Conservation (phyloP, 108 stramenopile genomes). For the Cyclostephanos invisitatus region DNA sequence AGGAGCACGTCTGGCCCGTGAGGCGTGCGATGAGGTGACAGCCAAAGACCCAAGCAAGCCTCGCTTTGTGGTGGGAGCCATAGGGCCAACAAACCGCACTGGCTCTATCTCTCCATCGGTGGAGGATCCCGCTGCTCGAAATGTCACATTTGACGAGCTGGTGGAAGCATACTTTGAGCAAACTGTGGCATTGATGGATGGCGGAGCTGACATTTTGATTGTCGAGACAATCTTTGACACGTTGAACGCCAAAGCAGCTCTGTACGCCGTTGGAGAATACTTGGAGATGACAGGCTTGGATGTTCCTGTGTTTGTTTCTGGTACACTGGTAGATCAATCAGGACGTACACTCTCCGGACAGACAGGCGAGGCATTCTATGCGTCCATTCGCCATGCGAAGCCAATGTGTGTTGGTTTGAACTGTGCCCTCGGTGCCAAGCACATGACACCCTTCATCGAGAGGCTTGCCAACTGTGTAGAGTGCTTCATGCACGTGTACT, state of each 20-base stretch:
- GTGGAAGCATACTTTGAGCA: slow-evolving; percentile 97
- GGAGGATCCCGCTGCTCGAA: slow-evolving; percentile 92
- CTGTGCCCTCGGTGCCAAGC: slow-evolving; percentile 96
- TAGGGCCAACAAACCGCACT: slow-evolving; percentile 98
- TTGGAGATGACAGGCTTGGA: slow-evolving; percentile 90
- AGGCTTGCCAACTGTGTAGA: slow-evolving; percentile 89
- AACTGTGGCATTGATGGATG: slow-evolving; percentile 93
- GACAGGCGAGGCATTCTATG: slow-evolving; percentile 98
- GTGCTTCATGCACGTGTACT: slow-evolving; percentile 97
- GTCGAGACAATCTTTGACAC: slow-evolving; percentile 99
- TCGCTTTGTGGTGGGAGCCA: slow-evolving; percentile 96
- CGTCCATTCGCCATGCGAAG: slow-evolving; percentile 95
- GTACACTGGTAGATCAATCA: slow-evolving; percentile 97
- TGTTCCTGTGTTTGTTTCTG: slow-evolving; percentile 96
- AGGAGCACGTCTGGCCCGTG: slow-evolving; percentile 91
- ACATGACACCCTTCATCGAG: slow-evolving; percentile 97
- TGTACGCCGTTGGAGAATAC: slow-evolving; percentile 92
- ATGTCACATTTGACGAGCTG: slow-evolving; percentile 98
- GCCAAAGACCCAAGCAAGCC: slow-evolving; percentile 93
- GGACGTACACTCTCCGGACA: slow-evolving; percentile 98
- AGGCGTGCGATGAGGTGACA: slow-evolving; percentile 95
- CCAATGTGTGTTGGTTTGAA: slow-evolving; percentile 99
- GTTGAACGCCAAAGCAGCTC: slow-evolving; percentile 96
- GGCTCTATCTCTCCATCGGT: slow-evolving; percentile 96
- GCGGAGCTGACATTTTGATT: slow-evolving; percentile 95